Conservation (phyloP, 345 rosid genomes). For the Populus alba region DNA sequence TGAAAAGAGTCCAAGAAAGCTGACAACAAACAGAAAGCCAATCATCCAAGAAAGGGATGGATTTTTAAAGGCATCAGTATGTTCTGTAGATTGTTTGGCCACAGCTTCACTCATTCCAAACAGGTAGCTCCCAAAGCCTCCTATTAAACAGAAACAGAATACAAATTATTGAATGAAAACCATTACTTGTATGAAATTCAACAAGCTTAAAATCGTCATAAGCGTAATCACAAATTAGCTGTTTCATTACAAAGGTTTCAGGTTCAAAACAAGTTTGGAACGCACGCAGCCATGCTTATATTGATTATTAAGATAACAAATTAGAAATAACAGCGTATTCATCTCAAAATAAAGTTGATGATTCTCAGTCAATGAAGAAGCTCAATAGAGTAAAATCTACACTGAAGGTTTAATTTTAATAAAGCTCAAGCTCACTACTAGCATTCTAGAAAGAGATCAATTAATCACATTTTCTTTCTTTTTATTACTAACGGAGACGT, state of each 20-base stretch:
- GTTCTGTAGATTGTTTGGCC: constrained; percentile 22
- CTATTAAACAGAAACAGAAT: constrained; percentile 1
- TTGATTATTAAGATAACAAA: background rate
- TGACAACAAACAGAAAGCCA: constrained; percentile 30
- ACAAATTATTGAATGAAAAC: background rate
- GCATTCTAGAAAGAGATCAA: background rate
- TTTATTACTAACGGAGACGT: background rate
- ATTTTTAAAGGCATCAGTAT: constrained; percentile 11
- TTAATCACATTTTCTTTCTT: background rate
- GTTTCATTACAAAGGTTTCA: background rate
- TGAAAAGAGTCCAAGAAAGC: constrained; percentile 37
- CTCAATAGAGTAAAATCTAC: background rate
- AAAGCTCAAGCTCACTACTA: background rate
- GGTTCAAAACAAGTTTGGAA: background rate
- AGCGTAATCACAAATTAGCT: background rate
- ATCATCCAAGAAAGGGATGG: constrained; percentile 34
- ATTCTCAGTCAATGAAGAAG: background rate
- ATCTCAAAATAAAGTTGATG: background rate
- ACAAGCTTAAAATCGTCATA: background rate
- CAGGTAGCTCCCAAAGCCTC: constrained; percentile 37
- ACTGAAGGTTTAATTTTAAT: background rate
- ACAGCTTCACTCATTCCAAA: constrained; percentile 31
- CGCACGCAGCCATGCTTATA: background rate
- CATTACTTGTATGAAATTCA: background rate
- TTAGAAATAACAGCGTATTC: background rate